Percentiles rank a stretch among this genome's conserved stretches.
These are phyloP conservation scores for Amylostereum areolatum DNA, from an alignment of 1,284 basidiomycete species.

Conservation along the genomic window DNA sequence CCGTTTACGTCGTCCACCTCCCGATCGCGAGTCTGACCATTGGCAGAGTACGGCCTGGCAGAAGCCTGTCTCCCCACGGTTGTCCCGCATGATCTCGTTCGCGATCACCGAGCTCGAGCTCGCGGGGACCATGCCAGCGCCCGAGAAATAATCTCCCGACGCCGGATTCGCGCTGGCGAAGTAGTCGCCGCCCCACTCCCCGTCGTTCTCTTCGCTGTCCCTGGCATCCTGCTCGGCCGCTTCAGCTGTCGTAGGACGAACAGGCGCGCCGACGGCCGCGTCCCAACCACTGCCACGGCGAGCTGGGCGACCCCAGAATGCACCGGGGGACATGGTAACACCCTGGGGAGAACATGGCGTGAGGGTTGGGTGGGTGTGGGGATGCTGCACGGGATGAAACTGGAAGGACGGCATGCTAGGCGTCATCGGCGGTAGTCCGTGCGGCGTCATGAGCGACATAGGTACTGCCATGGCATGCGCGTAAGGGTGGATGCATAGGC, in stretches of 20 bases:
- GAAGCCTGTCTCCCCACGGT: constrained; percentile 20
- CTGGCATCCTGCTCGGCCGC: constrained; percentile 1
- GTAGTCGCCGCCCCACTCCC: not conserved
- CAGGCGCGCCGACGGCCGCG: constrained; percentile 64
- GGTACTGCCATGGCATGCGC: constrained; percentile 22
- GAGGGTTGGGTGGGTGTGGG: constrained; percentile 7
- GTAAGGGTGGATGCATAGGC: constrained; percentile 34
- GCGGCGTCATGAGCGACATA: constrained; percentile 56
- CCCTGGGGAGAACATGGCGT: constrained; percentile 56
- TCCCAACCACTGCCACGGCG: constrained; percentile 48
- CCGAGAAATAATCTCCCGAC: not conserved
- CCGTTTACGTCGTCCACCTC: not conserved
- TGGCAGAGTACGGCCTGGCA: too few species aligned
- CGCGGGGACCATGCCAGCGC: not conserved
- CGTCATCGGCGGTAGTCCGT: constrained; percentile 70
- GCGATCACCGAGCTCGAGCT: not conserved
- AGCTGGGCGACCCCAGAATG: constrained; percentile 59
- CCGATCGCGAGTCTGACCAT: constrained; percentile 1
- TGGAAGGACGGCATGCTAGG: constrained; percentile 76
- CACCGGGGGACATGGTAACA: constrained; percentile 64
- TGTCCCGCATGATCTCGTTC: constrained; percentile 1
- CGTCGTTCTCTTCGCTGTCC: not conserved
- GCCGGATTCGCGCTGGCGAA: not conserved
- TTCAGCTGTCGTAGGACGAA: constrained; percentile 22
- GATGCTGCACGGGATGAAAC: constrained; percentile 32